Base-by-base conservation (phyloP, 352 stramenopile species). In the Phytophthora syringae region DNA sequence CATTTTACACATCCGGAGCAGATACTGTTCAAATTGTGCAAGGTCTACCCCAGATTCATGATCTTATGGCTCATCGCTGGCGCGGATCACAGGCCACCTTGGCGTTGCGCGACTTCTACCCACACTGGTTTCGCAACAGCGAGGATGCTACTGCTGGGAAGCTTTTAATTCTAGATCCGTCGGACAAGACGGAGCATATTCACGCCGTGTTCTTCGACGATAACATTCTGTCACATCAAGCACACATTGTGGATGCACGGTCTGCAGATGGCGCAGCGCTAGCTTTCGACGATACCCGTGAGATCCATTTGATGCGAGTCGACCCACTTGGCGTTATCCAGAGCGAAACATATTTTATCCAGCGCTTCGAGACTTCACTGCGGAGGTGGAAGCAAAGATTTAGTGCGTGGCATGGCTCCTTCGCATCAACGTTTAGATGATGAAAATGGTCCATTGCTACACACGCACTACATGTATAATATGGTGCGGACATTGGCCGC, bases 181-280 rank as follows among this genome's bases (percentile, higher is more conserved):
- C 43, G 0, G 78, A 87, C 16, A 28, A 28, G 0, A 42, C 24
- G n/a, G 42, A 68, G 24, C 53, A 63, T 36, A 55, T 82, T 10
- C 78, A 89, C 58, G 51, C 70, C 20, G 54, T 94, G 32, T 94
- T 94, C 53, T 92, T 94, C n/a, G 86, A 94, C 45, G 86, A 94
- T 60, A 94, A 94, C 48, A 88, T 94, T 47, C 57, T 94, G 2
- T 6, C 47, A 0, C 64, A 89, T 24, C 82, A 92, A 21, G 74
- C 86, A 7, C 86, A 92, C 54, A 94, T 94, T 50, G 82, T 92
- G 13, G 86, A 94, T 37, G 82, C 69, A 11, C 69, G 86, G 11
- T 45, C 62, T 10, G 71, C 69, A 18, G 64, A 71, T 4, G 56
- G 66, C 7, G 27, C 43, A 3, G 21, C 71, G 2, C 7, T 92